These are phyloP conservation scores for Bothriochloa decipiens DNA, from an alignment of 176 grass and related monocot genomes.

Conservation along the genomic window DNA sequence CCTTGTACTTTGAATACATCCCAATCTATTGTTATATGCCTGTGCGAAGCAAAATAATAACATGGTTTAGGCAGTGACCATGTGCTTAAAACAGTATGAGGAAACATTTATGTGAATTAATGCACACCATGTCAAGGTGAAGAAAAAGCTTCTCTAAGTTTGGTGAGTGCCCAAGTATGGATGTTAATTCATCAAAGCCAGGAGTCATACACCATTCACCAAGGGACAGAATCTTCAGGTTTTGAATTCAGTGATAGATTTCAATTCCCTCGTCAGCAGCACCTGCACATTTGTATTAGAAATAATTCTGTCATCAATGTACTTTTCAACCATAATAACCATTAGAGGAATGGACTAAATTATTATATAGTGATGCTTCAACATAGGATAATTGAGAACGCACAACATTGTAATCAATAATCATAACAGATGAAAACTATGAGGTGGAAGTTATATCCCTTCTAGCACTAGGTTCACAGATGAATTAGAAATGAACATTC, in stretches of 20 bases:
- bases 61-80: slow-evolving; percentile 7
- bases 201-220: slow-evolving; percentile 47
- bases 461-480: background rate
- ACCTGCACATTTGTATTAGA: slow-evolving; percentile 41
- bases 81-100: background rate
- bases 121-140: slow-evolving; percentile 40
- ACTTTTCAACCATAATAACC: background rate
- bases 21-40: background rate
- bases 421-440: background rate
- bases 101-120: background rate
- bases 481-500: background rate
- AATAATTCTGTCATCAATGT: background rate
- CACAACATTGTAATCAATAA: background rate
- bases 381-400: background rate
- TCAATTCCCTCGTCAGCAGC: slow-evolving; percentile 16
- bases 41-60: slow-evolving; percentile 21
- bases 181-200: slow-evolving; percentile 21
- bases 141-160: slow-evolving; percentile 45
- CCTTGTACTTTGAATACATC: background rate
- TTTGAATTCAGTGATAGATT: slow-evolving; percentile 33
- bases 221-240: slow-evolving; percentile 41
- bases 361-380: background rate
- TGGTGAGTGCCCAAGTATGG: slow-evolving; percentile 35
- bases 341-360: background rate
- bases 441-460: background rate